Evolutionary conservation across 495 filamentous ascomycete species (phyloP).

Genomic region (Aspergillus nidulans): DNA sequence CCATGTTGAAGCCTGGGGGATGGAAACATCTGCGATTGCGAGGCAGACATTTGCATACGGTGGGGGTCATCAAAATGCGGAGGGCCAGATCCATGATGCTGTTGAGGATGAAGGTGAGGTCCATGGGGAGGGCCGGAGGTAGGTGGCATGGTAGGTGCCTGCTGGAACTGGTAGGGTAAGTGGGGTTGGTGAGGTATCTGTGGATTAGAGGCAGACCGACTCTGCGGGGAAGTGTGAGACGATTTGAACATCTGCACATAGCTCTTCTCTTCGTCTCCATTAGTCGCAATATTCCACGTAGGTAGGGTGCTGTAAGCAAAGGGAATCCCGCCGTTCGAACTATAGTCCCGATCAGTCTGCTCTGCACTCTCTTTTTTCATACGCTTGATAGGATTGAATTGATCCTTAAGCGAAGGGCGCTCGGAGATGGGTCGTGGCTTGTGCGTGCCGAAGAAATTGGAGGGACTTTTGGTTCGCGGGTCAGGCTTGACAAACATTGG

Average conservation of each 20-base stretch:
- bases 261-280: slow-evolving; percentile 59
- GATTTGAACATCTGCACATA: slow-evolving; percentile 75
- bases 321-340: slow-evolving; percentile 69
- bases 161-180: slow-evolving; percentile 62
- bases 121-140: slow-evolving; percentile 56
- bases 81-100: slow-evolving; percentile 54
- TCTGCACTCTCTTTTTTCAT: slow-evolving; percentile 55
- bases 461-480: slow-evolving; percentile 47
- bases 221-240: slow-evolving; percentile 62
- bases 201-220: slow-evolving; percentile 53
- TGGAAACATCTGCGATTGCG: slow-evolving; percentile 68
- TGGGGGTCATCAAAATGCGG: slow-evolving; percentile 74
- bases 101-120: slow-evolving; percentile 62
- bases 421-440: slow-evolving; percentile 56
- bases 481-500: slow-evolving; percentile 49
- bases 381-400: slow-evolving; percentile 72
- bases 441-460: slow-evolving; percentile 52
- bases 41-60: slow-evolving; percentile 79
- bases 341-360: slow-evolving; percentile 43
- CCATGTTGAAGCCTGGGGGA: slow-evolving; percentile 74
- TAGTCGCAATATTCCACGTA: slow-evolving; percentile 63
- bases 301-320: slow-evolving; percentile 74
- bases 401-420: slow-evolving; percentile 56
- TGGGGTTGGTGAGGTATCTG: slow-evolving; percentile 73
- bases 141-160: slow-evolving; percentile 38